These are phyloP conservation scores for Kazachstania kunashirensis DNA, from an alignment of 805 yeast species.

Conservation along the genomic window DNA sequence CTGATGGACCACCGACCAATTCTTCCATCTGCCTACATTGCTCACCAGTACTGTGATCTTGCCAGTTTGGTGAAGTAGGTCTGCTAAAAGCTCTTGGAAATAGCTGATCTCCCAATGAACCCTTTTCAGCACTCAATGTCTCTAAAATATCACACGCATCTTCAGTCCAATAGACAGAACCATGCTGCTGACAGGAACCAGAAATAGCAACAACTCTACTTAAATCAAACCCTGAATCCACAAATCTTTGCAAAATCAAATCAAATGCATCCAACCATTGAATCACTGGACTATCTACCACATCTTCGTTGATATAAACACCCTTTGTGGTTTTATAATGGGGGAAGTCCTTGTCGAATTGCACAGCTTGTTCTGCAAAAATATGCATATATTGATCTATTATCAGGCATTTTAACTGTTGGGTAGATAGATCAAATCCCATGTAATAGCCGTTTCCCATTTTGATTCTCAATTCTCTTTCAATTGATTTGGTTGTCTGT, in stretches of 20 bases:
- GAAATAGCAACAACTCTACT: constrained; percentile 51
- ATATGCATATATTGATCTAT: constrained; percentile 46
- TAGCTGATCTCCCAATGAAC: constrained; percentile 39
- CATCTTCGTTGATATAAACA: constrained; percentile 46
- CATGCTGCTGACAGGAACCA: constrained; percentile 91
- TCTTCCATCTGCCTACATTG: constrained; percentile 57
- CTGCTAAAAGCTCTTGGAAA: constrained; percentile 47
- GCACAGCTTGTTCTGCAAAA: constrained; percentile 50
- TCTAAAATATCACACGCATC: constrained; percentile 36
- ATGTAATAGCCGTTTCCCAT: constrained; percentile 29
- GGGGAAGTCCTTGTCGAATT: constrained; percentile 57
- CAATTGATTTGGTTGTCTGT: no score
- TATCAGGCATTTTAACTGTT: constrained; percentile 71
- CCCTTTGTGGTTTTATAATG: constrained; percentile 65
- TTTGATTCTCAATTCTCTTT: no score
- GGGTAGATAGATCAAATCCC: constrained; percentile 86
- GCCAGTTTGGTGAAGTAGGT: constrained; percentile 82
- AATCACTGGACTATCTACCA: constrained; percentile 69
- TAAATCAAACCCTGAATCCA: constrained; percentile 52
- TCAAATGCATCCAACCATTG: constrained; percentile 88
- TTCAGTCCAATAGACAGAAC: constrained; percentile 71
- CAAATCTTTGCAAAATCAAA: constrained; percentile 39
- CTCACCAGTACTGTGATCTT: constrained; percentile 75
- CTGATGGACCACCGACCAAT: constrained; percentile 47
- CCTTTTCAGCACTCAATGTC: constrained; percentile 26